Evolutionary conservation across 2,329 filamentous ascomycete species (phyloP), one percentile per base, ranked within the genome.

Genomic region (Zymoseptoria tritici): DNA sequence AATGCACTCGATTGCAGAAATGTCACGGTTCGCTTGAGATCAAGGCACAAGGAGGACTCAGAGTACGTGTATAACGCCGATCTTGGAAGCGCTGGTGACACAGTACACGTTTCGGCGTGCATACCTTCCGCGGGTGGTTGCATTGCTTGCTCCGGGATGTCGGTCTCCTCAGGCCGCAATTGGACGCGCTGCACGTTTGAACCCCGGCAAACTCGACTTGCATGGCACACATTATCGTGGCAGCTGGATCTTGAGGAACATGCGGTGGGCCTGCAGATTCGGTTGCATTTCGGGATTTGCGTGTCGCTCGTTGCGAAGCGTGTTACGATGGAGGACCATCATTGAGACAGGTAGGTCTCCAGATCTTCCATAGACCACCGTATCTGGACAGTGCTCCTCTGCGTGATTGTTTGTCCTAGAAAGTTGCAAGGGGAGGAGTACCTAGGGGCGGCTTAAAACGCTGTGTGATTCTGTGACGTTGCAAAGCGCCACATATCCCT

Each of bases 201-300:
- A 7, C 13, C 36, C 36, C 36, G 16, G 36, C 13, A n/a, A 46
- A 16, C 11, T 46, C 36, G 26, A 46, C 13, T 13, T 46, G 36
- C 36, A 46, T 46, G 36, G 36, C 36, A n/a, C 36, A 46, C 36
- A 16, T 46, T 16, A 16, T 42, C 36, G 36, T 42, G 36, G 36
- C 13, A 4, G 36, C 13, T 46, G 36, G 36, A 46, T n/a, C 36
- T 13, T 46, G 13, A n/a, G 1, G 36, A 53, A 56, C 58, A 59
- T 50, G 51, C 58, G 56, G 52, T 55, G 52, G 57, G 56, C 29
- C 49, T 62, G 60, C 57, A 58, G 57, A 58, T 57, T 56, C 60
- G 56, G 55, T 29, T 52, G 56, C 36, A 29, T 6, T 46, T n/a
- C 36, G 2, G 36, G 16, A 46, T 3, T 46, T 3, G 36, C 36